Base-by-base conservation (phyloP, 2,329 filamentous ascomycete species). In the Calonectria leucothoes region DNA sequence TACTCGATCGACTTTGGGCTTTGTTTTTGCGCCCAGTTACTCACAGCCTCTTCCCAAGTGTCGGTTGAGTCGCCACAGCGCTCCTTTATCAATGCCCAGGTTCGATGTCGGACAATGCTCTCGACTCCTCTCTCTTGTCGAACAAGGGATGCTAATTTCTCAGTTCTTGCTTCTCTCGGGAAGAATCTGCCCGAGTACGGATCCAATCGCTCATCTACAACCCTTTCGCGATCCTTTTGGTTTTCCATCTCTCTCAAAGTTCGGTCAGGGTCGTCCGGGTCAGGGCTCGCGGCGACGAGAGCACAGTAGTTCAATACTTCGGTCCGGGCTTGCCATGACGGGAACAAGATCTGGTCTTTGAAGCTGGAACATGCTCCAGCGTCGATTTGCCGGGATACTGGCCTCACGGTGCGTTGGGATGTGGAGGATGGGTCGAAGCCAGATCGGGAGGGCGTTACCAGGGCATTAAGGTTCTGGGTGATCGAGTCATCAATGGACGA, bases 401-500 rank as follows among this genome's bases (percentile, higher is more conserved):
- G 85, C 49, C 88, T 86, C 2, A 90, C 87, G 29, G 88, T 87
- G 66, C 93, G 91, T 17, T 89, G 86, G 0, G 92, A 90, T 1
- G 95, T 98, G 1, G 94, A 96, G 0, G 89, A 86, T 1, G 96
- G 94, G 82, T 98, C 94, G 85, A 98, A 98, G 20, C 92, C 91
- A 48, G 85, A 85, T 55, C 88, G 87, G 15, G 94, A 89, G 0
- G 96, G 96, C 0, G 93, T 96, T 55, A 95, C 87, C 45, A 98
- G 90, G 1, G 95, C 95, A 87, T 98, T 98, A 74, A 99, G 91
- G 81, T 97, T 96, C 82, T 98, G 96, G 0, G 92, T 92, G 81
- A 99, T 98, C 55, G 94, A 95, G 85, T 99, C 97, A 85, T 99
- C 97, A 81, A 98, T 93, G 61, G 94, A 91, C 66, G 91, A 89